Percentiles rank a stretch among this genome's conserved stretches.
Conservation (phyloP, 2,329 filamentous ascomycete species). For the Chaetomium strumarium region DNA sequence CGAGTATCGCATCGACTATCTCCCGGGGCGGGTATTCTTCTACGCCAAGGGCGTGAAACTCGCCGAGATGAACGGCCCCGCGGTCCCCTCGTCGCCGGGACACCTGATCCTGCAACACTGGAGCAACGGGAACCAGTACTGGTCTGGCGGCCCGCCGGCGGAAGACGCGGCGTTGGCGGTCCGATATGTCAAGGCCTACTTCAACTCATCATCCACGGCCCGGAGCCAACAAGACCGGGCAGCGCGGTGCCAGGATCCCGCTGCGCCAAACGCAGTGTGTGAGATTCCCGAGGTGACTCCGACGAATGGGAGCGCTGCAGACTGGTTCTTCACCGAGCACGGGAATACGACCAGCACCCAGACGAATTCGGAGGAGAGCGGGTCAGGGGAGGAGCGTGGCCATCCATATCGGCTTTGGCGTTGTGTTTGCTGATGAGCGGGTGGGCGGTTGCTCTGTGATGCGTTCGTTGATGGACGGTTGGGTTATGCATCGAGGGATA, state of each 20-base stretch:
- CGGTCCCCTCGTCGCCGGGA: slow-evolving; percentile 55
- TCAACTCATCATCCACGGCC: slow-evolving; percentile 60
- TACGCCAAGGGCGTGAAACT: slow-evolving; percentile 59
- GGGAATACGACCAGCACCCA: slow-evolving; percentile 44
- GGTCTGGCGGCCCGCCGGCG: slow-evolving; percentile 65
- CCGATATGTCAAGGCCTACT: slow-evolving; percentile 71
- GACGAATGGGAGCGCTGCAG: slow-evolving; percentile 29
- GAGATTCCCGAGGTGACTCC: slow-evolving; percentile 42
- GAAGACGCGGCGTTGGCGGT: slow-evolving; percentile 58
- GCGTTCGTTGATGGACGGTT: not conserved
- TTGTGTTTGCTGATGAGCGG: not conserved
- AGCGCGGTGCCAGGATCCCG: slow-evolving; percentile 37
- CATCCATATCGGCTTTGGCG: not conserved
- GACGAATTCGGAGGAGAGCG: slow-evolving; percentile 29
- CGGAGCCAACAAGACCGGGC: slow-evolving; percentile 35
- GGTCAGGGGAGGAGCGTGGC: slow-evolving; percentile 1
- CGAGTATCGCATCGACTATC: slow-evolving; percentile 76
- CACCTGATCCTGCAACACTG: slow-evolving; percentile 68
- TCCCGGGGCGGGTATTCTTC: slow-evolving; percentile 56
- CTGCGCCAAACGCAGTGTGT: slow-evolving; percentile 39
- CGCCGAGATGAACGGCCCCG: slow-evolving; percentile 48
- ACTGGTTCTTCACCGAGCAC: slow-evolving; percentile 45
- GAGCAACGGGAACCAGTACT: slow-evolving; percentile 68
- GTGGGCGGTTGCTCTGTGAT: not conserved
- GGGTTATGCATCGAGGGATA: not conserved